Conservation (phyloP, 2,329 filamentous ascomycete species). For the Phyllachora maydis region DNA sequence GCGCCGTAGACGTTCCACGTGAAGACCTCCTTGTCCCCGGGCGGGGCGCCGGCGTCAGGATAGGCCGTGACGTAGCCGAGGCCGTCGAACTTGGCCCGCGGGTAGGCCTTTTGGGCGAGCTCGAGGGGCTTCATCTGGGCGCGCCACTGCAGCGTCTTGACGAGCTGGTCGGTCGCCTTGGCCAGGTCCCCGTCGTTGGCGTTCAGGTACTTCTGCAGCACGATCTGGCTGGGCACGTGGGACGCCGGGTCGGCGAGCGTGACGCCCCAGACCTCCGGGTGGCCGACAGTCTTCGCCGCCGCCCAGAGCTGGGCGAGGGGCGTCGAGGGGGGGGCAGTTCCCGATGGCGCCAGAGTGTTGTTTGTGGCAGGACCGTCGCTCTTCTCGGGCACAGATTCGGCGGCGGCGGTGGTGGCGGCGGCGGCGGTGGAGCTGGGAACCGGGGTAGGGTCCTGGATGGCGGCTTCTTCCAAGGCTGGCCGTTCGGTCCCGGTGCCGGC, state of each 20-base stretch:
- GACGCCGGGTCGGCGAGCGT: slow-evolving; percentile 28
- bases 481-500: too few relatives aligned
- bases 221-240: slow-evolving; percentile 58
- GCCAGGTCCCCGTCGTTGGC: slow-evolving; percentile 62
- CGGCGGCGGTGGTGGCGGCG: too few relatives aligned
- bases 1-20: slow-evolving; percentile 90
- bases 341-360: too few relatives aligned
- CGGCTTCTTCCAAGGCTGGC: too few relatives aligned
- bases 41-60: slow-evolving; percentile 15
- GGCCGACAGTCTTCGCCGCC: slow-evolving; percentile 12
- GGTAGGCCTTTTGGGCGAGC: slow-evolving; percentile 42
- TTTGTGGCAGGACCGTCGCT: too few relatives aligned
- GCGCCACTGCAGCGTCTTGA: slow-evolving; percentile 65
- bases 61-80: slow-evolving; percentile 70
- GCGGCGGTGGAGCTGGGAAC: too few relatives aligned
- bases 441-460: too few relatives aligned
- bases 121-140: slow-evolving; percentile 52
- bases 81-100: slow-evolving; percentile 49
- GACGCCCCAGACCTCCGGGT: slow-evolving; percentile 79
- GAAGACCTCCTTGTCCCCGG: slow-evolving; percentile 36
- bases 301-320: slow-evolving; percentile 9
- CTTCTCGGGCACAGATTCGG: too few relatives aligned
- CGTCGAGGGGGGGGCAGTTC: slow-evolving; percentile 1
- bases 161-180: slow-evolving; percentile 60
- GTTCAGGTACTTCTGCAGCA: slow-evolving; percentile 84